Evolutionary conservation across 78 protist genomes (phyloP), one percentile per base, ranked within the genome.

Genomic region (Speleostelium caveatum): DNA sequence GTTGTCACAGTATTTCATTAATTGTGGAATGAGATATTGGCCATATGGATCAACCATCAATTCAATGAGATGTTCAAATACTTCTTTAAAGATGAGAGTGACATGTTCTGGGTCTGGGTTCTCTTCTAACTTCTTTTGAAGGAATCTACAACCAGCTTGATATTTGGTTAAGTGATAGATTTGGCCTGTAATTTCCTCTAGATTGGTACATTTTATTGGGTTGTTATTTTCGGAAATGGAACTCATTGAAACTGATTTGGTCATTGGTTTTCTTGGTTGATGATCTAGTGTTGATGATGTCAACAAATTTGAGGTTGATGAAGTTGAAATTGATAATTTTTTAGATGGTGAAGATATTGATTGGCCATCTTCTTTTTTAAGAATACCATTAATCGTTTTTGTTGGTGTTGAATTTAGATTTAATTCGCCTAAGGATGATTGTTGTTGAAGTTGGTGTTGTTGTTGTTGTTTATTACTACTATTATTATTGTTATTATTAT

Each of bases 61-160:
- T 42, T 93, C 97, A n/a, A 61, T 90, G n/a, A 96, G 30, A 58
- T 87, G 92, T 26, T 75, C 95, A 36, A 87, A 30, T 38, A 95
- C 94, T 76, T 97, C 99, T n/a, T 53, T 74, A 68, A 96, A 94
- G 36, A 97, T 88, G 35, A 90, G 24, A 22, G 86, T 67, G 19
- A 86, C 63, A 53, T 28, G 69, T 53, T 89, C 94, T 24, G 67
- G 19, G 32, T 55, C 75, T 32, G 76, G 69, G 1, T 33, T 55
- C 60, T 88, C 97, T 6, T 98, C 99, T 8, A 98, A 71, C 83
- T 86, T 69, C 91, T 78, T 38, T 94, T 98, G 99, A 28, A 98
- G 95, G 96, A 95, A 98, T 30, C 99, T 94, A 86, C 99, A 98
- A 45, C 98, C 99, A 0, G 91, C 93, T 75, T 79, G 96, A 62